Evolutionary conservation across 2,329 filamentous ascomycete species (phyloP).

Genomic region (Sarocladiaceae sp.): DNA sequence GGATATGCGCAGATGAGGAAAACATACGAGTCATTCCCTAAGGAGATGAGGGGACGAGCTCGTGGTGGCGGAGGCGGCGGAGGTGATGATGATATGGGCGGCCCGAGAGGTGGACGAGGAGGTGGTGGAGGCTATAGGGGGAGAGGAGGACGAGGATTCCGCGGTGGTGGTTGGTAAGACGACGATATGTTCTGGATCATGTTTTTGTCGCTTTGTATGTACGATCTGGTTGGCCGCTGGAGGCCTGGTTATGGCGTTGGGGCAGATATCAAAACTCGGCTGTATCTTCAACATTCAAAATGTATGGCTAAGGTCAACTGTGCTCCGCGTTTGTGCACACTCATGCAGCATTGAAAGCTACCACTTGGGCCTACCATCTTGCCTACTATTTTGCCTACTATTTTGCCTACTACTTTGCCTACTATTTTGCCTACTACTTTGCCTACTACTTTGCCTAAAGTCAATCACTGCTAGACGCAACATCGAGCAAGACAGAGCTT

Average conservation of each 20-base stretch:
- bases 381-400: no score
- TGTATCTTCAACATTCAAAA: background rate
- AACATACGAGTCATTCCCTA: constrained; percentile 80
- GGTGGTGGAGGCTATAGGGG: constrained; percentile 47
- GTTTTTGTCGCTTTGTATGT: background rate
- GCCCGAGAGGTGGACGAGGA: constrained; percentile 41
- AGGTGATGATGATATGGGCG: constrained; percentile 37
- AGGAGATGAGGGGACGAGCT: constrained; percentile 72
- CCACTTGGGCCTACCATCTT: no score
- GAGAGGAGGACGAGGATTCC: constrained; percentile 46
- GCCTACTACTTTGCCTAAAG: no score
- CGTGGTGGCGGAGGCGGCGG: constrained; percentile 6
- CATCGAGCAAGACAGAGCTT: no score
- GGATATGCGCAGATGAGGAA: constrained; percentile 98
- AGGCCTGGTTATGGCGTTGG: constrained; percentile 11
- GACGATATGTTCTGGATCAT: background rate
- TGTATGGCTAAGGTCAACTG: background rate
- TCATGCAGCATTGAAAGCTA: no score
- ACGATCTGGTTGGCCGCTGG: constrained; percentile 7
- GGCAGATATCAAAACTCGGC: constrained; percentile 8
- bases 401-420: no score
- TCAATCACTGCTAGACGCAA: no score
- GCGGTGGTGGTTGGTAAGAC: constrained; percentile 43
- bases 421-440: no score
- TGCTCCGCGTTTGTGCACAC: no score